Conservation (phyloP, 371 early-diverging fungal genomes). For the Mortierella sp. region DNA sequence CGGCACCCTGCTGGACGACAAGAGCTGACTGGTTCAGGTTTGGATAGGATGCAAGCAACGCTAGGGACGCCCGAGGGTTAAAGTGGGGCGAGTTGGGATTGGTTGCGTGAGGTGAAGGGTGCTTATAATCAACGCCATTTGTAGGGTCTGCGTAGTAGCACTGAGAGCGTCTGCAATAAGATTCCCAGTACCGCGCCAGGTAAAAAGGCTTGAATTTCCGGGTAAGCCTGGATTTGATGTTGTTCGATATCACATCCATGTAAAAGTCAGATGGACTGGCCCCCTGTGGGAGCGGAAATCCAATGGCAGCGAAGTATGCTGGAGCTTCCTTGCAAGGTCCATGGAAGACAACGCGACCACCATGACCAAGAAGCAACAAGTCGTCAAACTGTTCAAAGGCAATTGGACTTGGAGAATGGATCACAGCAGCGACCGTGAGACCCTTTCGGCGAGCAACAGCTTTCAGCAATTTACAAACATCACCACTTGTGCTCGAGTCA, state of each 20-base stretch:
- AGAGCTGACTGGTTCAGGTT: slow-evolving; percentile 90
- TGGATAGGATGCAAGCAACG: slow-evolving; percentile 77
- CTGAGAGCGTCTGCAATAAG: slow-evolving; percentile 47
- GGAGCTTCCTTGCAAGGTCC: slow-evolving; percentile 61
- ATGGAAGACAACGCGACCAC: slow-evolving; percentile 72
- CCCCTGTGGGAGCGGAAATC: slow-evolving; percentile 64
- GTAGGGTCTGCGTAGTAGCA: slow-evolving; percentile 76
- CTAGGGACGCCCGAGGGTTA: slow-evolving; percentile 18
- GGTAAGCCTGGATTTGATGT: slow-evolving; percentile 45
- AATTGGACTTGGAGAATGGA: slow-evolving; percentile 79
- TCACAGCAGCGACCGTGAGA: slow-evolving; percentile 75
- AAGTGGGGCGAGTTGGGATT: slow-evolving; percentile 63
- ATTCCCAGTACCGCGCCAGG: slow-evolving; percentile 46
- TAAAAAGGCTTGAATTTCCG: slow-evolving; percentile 52
- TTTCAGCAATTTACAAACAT: slow-evolving; percentile 69
- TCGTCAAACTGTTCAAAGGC: slow-evolving; percentile 76
- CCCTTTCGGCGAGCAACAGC: slow-evolving; percentile 66
- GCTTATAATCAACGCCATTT: slow-evolving; percentile 74
- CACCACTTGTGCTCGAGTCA: slow-evolving; percentile 76
- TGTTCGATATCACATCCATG: slow-evolving; percentile 65
- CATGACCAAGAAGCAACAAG: slow-evolving; percentile 73
- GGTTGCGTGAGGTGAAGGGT: slow-evolving; percentile 55
- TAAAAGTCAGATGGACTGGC: slow-evolving; percentile 71
- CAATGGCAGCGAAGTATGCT: slow-evolving; percentile 63
- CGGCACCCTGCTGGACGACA: slow-evolving; percentile 72